These are phyloP conservation scores for Austroboletus eburneus DNA, from an alignment of 768 basidiomycete genomes.

Conservation along the genomic window DNA sequence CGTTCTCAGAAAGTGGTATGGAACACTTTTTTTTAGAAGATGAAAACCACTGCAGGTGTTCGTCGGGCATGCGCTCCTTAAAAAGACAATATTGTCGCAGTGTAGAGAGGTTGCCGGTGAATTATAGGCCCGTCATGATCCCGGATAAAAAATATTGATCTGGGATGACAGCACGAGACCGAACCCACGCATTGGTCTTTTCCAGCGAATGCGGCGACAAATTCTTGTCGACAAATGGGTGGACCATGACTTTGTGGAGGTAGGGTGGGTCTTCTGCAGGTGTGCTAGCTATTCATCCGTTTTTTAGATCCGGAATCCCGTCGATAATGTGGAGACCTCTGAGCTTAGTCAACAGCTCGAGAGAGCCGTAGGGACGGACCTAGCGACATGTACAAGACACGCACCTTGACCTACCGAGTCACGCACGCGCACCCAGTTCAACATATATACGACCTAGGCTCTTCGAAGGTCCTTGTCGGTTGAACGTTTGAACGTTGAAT, in stretches of 20 bases:
- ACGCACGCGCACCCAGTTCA: too few relatives aligned
- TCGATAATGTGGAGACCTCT: too few relatives aligned
- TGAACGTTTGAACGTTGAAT: too few relatives aligned
- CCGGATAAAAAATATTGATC: slow-evolving; percentile 5
- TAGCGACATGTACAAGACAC: too few relatives aligned
- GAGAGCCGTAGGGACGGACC: too few relatives aligned
- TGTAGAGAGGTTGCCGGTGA: slow-evolving; percentile 19
- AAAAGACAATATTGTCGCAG: slow-evolving; percentile 15
- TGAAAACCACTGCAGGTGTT: slow-evolving; percentile 21
- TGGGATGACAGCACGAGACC: slow-evolving; percentile 9
- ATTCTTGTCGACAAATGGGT: slow-evolving; percentile 18
- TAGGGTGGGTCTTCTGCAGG: too few relatives aligned
- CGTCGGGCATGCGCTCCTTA: slow-evolving; percentile 17
- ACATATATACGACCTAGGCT: too few relatives aligned
- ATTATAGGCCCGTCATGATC: neutral
- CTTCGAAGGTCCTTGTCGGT: too few relatives aligned
- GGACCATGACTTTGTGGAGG: slow-evolving; percentile 18
- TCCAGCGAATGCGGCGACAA: slow-evolving; percentile 13
- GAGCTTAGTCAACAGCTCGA: too few relatives aligned
- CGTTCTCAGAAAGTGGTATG: slow-evolving; percentile 13
- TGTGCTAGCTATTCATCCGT: too few relatives aligned
- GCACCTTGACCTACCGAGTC: too few relatives aligned
- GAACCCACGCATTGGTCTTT: slow-evolving; percentile 10
- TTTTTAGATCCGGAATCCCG: too few relatives aligned
- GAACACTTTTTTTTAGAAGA: slow-evolving; percentile 15